Base-by-base conservation (phyloP, 2,329 filamentous ascomycete species). In the Colletotrichum navitas region DNA sequence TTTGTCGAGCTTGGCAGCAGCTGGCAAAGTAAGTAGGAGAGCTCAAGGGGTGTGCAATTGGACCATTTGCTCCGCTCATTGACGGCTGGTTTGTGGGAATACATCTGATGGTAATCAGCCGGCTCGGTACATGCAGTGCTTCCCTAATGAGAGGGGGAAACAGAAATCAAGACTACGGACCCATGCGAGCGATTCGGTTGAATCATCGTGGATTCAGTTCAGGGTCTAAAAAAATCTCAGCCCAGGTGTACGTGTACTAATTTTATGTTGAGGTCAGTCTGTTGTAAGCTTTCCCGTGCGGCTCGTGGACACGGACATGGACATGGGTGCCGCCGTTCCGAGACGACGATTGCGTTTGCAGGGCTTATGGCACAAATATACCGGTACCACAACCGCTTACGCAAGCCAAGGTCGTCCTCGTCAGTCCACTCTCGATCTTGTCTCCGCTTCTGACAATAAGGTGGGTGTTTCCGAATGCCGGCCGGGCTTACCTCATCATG, bases 381-480 rank as follows among this genome's bases (percentile, higher is more conserved):
- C 51, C 65, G n/a, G n/a, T n/a, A 69, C 59, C 68, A 63, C 59
- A 34, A 54, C 69, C 36, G 59, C 69, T 72, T 63, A 72, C 69
- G 69, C 69, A 72, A 64, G 69, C 69, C 69, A 69, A 72, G 69
- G 59, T 60, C 54, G 45, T 14, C 59, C 60, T 72, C 65, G 60
- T 64, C 69, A 64, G 65, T 56, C 59, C 65, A 71, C 65, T 29
- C 63, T 41, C 66, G 39, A 60, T 41, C 47, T 8, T 18, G 43
- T 47, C 52, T 52, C 68, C 68, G 36, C 68, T 68, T 71, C 16
- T 59, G 24, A 58, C 49, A 18, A 51, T 29, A 18, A 26, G 24
- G n/a, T 51, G 24, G 14, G 16, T 18, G 49, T n/a, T 12, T 29
- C 39, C 43, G 12, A 24, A 58, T 24, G 34, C n/a, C 26, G 16